These are phyloP conservation scores for Antonospora locustae DNA, from an alignment of 371 early-diverging fungal genomes.

Conservation along the genomic window DNA sequence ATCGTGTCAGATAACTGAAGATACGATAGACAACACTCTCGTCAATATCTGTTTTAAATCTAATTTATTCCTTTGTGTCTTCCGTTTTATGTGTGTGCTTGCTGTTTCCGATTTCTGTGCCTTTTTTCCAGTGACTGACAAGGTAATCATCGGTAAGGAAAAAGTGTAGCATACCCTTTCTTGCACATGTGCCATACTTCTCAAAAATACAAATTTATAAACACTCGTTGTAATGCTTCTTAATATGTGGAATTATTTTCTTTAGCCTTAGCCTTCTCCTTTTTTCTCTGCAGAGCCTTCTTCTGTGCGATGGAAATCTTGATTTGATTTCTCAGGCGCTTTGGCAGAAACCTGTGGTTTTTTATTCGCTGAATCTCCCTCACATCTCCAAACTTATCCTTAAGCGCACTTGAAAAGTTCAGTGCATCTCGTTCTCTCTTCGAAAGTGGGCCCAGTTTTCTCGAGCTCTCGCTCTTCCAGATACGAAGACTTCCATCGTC, in stretches of 20 bases:
- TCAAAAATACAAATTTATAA: neutral
- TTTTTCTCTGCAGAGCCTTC: constrained; percentile 44
- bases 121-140: too few species aligned
- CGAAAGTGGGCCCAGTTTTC: constrained; percentile 62
- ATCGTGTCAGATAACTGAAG: too few species aligned
- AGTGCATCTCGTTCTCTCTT: constrained; percentile 67
- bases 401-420: constrained; percentile 68
- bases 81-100: too few species aligned
- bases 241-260: constrained; percentile 3
- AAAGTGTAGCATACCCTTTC: too few species aligned
- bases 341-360: constrained; percentile 50
- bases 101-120: too few species aligned
- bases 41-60: too few species aligned
- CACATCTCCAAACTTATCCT: constrained; percentile 76
- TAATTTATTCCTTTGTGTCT: too few species aligned
- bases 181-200: too few species aligned
- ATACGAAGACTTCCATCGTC: constrained; percentile 91
- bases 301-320: constrained; percentile 41
- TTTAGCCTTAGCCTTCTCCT: constrained; percentile 16
- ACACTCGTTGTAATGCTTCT: neutral
- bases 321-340: constrained; percentile 41
- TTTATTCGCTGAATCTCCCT: constrained; percentile 70
- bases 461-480: constrained; percentile 82
- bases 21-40: too few species aligned
- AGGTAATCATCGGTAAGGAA: too few species aligned